Conservation (phyloP, 805 yeast species). For the Candida sonorensis region DNA sequence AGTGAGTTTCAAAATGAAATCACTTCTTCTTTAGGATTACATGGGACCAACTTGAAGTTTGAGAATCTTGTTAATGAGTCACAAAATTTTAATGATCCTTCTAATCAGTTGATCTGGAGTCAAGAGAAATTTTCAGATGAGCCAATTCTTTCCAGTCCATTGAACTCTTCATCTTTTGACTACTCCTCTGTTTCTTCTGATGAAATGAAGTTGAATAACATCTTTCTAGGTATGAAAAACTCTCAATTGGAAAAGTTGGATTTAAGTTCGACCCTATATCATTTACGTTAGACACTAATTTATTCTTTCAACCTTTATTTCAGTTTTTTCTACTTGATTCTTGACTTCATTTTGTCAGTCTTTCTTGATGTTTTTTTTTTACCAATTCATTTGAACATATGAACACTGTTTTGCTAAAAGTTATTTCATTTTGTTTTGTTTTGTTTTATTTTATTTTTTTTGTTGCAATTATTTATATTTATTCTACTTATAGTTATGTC, state of each 20-base stretch:
- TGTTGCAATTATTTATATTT: too few species aligned
- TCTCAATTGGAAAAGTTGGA: conserved; percentile 50
- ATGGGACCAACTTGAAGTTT: conserved; percentile 16
- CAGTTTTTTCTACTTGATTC: too few species aligned
- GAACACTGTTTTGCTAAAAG: too few species aligned
- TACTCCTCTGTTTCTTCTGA: conserved; percentile 15
- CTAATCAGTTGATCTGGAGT: conserved; percentile 8
- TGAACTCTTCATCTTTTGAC: conserved; percentile 11
- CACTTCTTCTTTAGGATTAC: conserved; percentile 19
- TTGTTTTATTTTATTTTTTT: too few species aligned
- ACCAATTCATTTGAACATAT: too few species aligned
- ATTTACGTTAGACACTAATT: conserved; percentile 24
- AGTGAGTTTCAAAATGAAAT: conserved; percentile 9
- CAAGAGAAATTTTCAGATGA: conserved; percentile 19
- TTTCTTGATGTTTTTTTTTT: background rate
- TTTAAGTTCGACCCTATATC: conserved; percentile 33
- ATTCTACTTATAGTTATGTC: too few species aligned
- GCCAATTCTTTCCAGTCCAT: conserved; percentile 21
- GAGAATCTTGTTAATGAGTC: too few species aligned
- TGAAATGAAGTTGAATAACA: conserved; percentile 39
- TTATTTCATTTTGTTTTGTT: too few species aligned
- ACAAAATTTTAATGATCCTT: too few species aligned
- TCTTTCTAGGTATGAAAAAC: conserved; percentile 49
- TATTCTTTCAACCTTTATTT: too few species aligned
- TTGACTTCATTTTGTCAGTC: too few species aligned